Base-by-base conservation (phyloP, 2,329 filamentous ascomycete species). In the Chaetomium sp. region DNA sequence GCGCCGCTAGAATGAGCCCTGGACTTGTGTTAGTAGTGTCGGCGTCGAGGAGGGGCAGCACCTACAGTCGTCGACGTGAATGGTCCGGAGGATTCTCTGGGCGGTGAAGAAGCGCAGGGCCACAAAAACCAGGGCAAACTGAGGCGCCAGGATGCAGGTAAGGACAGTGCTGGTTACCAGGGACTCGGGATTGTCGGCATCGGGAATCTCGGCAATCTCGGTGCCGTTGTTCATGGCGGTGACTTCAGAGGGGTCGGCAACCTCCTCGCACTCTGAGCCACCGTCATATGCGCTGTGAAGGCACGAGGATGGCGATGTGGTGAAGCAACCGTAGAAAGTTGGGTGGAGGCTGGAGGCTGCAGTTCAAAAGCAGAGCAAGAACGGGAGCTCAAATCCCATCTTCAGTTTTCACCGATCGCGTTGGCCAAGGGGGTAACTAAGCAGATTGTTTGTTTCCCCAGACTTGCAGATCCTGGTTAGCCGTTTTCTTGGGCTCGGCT, bases 1-100 rank as follows among this genome's bases (percentile, higher is more conserved):
- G 29, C 13, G 62, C 66, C n/a, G 54, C 47, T 8, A 70, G 60
- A 23, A 70, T 67, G 31, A 69, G 62, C 69, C 67, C 69, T 70
- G 54, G 16, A n/a, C 19, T 47, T 19, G 25, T 10, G 60, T 63
- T 19, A 66, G 64, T 38, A 49, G 35, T 13, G 13, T 35, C 21
- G 12, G 19, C 23, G 13, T 21, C n/a, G 29, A 23, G 13, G 27
- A 47, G 13, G 21, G 29, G 8, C 13, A 27, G 13, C 3, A 29
- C 69, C 57, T 57, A 67, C 68, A 69, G 45, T 69, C 68, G 56
- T 69, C 53, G 21, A 21, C 4, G 23, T 50, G 62, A 21, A 68
- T 59, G 1, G 33, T 55, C 6, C 64, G 60, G 23, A 68, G 61
- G 31, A 70, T 67, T 33, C 4, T 58, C 10, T 59, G 63, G 31